Conservation (phyloP, 139 green algal genomes). For the Dunaliella sp. region DNA sequence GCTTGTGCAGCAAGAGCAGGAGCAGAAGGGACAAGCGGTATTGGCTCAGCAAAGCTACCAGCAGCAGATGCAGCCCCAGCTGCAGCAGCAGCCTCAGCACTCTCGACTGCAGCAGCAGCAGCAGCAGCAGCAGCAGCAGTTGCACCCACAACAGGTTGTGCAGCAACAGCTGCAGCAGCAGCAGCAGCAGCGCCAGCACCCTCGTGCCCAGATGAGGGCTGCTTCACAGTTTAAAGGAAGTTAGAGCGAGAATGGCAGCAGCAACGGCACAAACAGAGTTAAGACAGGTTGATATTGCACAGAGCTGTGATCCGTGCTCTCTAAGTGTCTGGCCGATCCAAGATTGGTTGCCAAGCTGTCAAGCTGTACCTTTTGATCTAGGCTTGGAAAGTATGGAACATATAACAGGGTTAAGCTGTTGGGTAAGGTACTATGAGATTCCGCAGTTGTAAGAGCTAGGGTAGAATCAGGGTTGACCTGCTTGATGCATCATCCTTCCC, state of each 20-base stretch:
- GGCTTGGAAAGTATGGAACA: too few relatives aligned
- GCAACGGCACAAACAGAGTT: background rate
- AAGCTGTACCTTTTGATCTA: too few relatives aligned
- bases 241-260: slow-evolving; percentile 12
- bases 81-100: background rate
- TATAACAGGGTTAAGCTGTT: too few relatives aligned
- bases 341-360: too few relatives aligned
- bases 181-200: slow-evolving; percentile 11
- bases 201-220: background rate
- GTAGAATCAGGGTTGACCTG: too few relatives aligned
- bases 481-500: too few relatives aligned
- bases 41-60: background rate
- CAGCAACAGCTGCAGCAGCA: slow-evolving; percentile 13
- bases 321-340: too few relatives aligned
- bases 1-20: background rate
- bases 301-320: too few relatives aligned
- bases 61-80: slow-evolving; percentile 4
- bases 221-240: background rate
- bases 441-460: too few relatives aligned
- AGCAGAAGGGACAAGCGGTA: slow-evolving; percentile 3
- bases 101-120: slow-evolving; percentile 1
- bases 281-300: too few relatives aligned
- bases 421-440: too few relatives aligned
- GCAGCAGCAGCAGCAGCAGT: slow-evolving; percentile 19
- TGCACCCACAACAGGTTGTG: background rate